These are phyloP conservation scores for Pilatotrama ljubarskyi DNA, from an alignment of 768 basidiomycete species.

Conservation along the genomic window DNA sequence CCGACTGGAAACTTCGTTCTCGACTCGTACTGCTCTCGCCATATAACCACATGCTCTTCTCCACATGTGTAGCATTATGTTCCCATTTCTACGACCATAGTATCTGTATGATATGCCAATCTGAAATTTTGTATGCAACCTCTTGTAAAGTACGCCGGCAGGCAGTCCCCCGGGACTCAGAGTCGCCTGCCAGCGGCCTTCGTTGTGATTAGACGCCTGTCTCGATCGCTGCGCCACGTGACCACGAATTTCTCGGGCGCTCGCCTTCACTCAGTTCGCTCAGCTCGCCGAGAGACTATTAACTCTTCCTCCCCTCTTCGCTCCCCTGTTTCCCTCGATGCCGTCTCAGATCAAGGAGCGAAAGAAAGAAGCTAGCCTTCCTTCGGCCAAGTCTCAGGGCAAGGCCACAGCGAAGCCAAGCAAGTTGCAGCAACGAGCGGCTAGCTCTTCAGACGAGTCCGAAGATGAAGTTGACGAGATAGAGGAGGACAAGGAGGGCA, in stretches of 20 bases:
- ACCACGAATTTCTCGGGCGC: constrained; percentile 12
- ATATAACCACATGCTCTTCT: too few species aligned
- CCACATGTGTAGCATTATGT: too few species aligned
- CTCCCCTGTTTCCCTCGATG: neutral
- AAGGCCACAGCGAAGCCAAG: constrained; percentile 1
- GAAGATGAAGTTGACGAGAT: constrained; percentile 11
- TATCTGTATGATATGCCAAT: too few species aligned
- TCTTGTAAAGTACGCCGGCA: too few species aligned
- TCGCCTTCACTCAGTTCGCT: neutral
- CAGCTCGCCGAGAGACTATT: neutral
- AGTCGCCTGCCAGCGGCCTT: too few species aligned
- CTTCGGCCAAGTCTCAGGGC: neutral
- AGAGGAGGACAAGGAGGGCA: neutral
- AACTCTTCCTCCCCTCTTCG: neutral
- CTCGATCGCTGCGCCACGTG: neutral
- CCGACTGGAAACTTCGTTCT: too few species aligned
- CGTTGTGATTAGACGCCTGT: too few species aligned
- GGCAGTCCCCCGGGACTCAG: too few species aligned
- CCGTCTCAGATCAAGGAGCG: neutral
- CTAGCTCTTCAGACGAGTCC: constrained; percentile 3
- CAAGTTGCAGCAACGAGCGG: constrained; percentile 10
- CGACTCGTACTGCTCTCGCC: too few species aligned
- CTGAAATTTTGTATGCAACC: too few species aligned
- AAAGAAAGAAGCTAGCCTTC: neutral
- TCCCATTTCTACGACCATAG: too few species aligned